Percentiles rank a stretch among this genome's conserved stretches.
Evolutionary conservation across 805 yeast species (phyloP).

Genomic region (Nakazawaea ernobii): DNA sequence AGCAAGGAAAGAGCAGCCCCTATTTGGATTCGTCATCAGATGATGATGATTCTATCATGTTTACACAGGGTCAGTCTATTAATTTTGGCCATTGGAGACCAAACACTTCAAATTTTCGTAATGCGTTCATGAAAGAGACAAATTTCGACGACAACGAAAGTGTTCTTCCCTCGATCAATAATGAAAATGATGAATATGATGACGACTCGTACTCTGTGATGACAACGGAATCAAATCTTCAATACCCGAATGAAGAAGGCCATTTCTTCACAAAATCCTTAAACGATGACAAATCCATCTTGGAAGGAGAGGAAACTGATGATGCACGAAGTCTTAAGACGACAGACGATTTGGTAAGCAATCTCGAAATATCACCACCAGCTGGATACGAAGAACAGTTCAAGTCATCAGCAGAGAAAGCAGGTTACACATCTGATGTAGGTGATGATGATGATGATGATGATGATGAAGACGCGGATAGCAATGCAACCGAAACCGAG

Average conservation of each 20-base stretch:
- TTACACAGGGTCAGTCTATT: constrained; percentile 21
- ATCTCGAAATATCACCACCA: too few species aligned
- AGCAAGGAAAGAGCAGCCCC: not conserved
- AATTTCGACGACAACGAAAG: constrained; percentile 30
- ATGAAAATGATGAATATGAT: constrained; percentile 20
- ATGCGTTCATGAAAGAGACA: constrained; percentile 39
- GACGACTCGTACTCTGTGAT: constrained; percentile 13
- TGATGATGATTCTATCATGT: constrained; percentile 15
- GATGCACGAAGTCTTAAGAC: constrained; percentile 11
- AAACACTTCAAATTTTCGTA: constrained; percentile 44
- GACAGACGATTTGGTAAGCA: not conserved
- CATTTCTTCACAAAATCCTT: constrained; percentile 21
- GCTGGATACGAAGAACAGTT: too few species aligned
- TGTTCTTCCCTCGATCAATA: constrained; percentile 15
- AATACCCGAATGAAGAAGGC: constrained; percentile 28
- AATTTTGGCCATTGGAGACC: constrained; percentile 57
- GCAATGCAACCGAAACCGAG: constrained; percentile 9
- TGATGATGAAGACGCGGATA: constrained; percentile 8
- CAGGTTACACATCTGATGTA: not conserved
- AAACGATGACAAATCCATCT: constrained; percentile 17
- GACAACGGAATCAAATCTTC: constrained; percentile 4
- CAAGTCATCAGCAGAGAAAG: too few species aligned
- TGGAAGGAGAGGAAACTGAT: constrained; percentile 16
- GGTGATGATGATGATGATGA: constrained; percentile 4
- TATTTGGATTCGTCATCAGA: constrained; percentile 14